Percentiles rank a stretch among this genome's conserved stretches.
These are phyloP conservation scores for Gossypium mustelinum DNA, from an alignment of 345 rosid species.

Conservation along the genomic window DNA sequence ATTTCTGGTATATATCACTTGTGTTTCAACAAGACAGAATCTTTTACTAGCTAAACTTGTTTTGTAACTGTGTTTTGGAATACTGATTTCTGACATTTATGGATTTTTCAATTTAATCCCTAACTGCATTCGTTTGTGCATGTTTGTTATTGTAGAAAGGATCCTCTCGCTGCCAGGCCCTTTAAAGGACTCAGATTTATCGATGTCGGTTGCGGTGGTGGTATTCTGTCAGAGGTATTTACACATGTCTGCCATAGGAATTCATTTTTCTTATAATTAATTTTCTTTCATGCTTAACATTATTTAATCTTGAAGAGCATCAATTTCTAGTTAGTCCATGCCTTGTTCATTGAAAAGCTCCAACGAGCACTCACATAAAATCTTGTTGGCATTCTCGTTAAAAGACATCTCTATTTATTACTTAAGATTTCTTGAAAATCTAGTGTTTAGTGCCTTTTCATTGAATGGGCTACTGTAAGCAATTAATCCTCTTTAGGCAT, in stretches of 20 bases:
- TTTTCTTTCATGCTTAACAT: neutral
- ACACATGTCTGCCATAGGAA: neutral
- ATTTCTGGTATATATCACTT: constrained; percentile 49
- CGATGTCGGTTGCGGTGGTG: constrained; percentile 97
- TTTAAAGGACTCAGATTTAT: constrained; percentile 70
- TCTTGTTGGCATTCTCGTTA: too few relatives aligned
- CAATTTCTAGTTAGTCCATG: too few relatives aligned
- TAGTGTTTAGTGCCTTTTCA: too few relatives aligned
- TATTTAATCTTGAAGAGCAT: too few relatives aligned
- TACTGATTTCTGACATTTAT: neutral
- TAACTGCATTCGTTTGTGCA: neutral
- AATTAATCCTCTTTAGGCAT: too few relatives aligned
- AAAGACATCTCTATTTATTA: too few relatives aligned
- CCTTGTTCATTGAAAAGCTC: too few relatives aligned
- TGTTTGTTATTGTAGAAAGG: constrained; percentile 50
- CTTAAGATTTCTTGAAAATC: too few relatives aligned
- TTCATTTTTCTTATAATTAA: neutral
- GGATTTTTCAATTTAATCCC: neutral
- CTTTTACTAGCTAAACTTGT: neutral
- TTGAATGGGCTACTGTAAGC: too few relatives aligned
- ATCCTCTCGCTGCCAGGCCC: constrained; percentile 65
- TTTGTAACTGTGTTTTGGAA: neutral
- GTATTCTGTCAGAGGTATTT: constrained; percentile 86
- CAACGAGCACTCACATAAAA: too few relatives aligned
- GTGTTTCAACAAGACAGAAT: neutral